Percentiles rank a stretch among this genome's conserved stretches.
Evolutionary conservation across 305 asterid species (phyloP).

Genomic region (Plantago rigida): DNA sequence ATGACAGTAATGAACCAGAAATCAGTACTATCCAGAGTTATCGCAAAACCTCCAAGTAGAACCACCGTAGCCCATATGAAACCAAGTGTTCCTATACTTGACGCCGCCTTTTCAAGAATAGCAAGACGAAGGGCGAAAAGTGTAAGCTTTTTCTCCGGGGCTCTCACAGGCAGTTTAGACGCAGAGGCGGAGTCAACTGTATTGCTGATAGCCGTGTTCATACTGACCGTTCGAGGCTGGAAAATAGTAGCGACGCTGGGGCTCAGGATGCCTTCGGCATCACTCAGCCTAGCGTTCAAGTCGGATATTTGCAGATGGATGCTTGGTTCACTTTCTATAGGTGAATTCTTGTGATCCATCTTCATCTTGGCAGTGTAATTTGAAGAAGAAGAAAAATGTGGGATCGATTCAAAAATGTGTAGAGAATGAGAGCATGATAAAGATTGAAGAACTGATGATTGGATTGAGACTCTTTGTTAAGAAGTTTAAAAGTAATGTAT

Average conservation of each 20-base stretch:
- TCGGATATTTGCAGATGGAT: slow-evolving; percentile 47
- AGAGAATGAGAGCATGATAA: background rate
- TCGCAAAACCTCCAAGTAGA: slow-evolving; percentile 87
- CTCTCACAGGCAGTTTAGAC: slow-evolving; percentile 29
- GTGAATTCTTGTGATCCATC: slow-evolving; percentile 44
- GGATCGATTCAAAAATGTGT: background rate
- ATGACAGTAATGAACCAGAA: slow-evolving; percentile 86
- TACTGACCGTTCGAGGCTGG: slow-evolving; percentile 39
- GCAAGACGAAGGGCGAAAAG: slow-evolving; percentile 92
- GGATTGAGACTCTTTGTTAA: no score
- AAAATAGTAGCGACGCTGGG: slow-evolving; percentile 31
- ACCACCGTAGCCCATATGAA: slow-evolving; percentile 98
- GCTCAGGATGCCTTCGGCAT: slow-evolving; percentile 30
- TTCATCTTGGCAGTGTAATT: slow-evolving; percentile 2
- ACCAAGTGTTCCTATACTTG: slow-evolving; percentile 76
- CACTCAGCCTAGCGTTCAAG: slow-evolving; percentile 10
- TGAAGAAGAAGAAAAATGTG: background rate
- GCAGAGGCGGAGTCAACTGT: slow-evolving; percentile 21
- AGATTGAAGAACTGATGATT: background rate
- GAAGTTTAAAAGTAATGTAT: no score
- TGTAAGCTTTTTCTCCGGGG: slow-evolving; percentile 81
- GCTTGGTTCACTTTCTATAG: slow-evolving; percentile 42
- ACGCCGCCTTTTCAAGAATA: slow-evolving; percentile 75
- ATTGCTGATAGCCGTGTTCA: slow-evolving; percentile 43
- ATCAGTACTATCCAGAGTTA: slow-evolving; percentile 60